phyloP scores from a whole-genome alignment of 345 rosid genomes.

The Heritiera littoralis region DNA sequence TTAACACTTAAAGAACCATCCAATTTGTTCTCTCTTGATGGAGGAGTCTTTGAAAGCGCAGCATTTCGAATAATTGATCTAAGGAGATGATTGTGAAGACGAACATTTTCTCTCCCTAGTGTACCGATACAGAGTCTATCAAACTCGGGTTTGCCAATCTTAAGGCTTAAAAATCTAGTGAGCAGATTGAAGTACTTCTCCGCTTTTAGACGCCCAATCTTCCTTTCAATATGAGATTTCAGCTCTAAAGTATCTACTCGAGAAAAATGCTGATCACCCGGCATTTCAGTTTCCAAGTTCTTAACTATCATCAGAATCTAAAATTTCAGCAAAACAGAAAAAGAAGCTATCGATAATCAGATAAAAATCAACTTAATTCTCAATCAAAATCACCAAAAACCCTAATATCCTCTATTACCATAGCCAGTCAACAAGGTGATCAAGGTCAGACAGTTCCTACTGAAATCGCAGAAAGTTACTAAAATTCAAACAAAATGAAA shows the following conservation, averaged over 20 bases:
- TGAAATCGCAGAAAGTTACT: conserved; percentile 4
- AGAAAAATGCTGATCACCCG: conserved; percentile 41
- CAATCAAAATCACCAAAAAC: conserved; percentile 18
- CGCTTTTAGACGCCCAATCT: conserved; percentile 58
- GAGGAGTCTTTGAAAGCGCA: conserved; percentile 47
- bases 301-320: not conserved
- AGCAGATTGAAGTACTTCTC: conserved; percentile 56
- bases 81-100: conserved; percentile 59
- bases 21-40: conserved; percentile 32
- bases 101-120: conserved; percentile 58
- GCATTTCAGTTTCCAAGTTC: conserved; percentile 36
- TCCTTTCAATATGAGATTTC: conserved; percentile 50
- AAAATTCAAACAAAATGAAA: conserved; percentile 25
- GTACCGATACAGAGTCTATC: conserved; percentile 48
- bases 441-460: conserved; percentile 29
- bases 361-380: conserved; percentile 2
- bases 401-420: conserved; percentile 23
- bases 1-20: conserved; percentile 29
- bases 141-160: conserved; percentile 56
- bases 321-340: not conserved
- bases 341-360: conserved; percentile 11
- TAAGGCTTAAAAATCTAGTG: conserved; percentile 44
- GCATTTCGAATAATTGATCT: conserved; percentile 62
- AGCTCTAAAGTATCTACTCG: conserved; percentile 56
- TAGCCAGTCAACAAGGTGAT: conserved; percentile 29